Base-by-base conservation (phyloP, 1,139 yeast species). In the Starmera stellimalicola region DNA sequence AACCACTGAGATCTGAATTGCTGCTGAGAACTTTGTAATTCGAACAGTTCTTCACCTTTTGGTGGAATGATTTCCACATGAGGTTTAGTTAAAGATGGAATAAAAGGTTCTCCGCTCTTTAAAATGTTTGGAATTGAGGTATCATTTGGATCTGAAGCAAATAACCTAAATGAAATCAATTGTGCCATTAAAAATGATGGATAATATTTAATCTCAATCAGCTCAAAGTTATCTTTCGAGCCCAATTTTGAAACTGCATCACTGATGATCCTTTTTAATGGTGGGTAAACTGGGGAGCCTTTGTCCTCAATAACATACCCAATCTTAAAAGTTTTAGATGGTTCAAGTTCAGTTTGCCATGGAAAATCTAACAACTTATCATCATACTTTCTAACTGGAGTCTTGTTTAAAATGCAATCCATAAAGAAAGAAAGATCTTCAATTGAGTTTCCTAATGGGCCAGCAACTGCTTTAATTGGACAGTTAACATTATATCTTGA, bases 361-460 rank as follows among this genome's bases (percentile, higher is more conserved):
- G 69, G 67, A 36, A 72, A 45, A 22, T 71, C 73, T 14, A 73
- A 38, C 29, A 67, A 35, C 36, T 61, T 60, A 7, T 68, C 68
- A 47, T 75, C 81, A 22, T 22, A 22, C 6, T 50, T 39, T 24
- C 55, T 54, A 79, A 80, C 74, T 8, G 77, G 75, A 44, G 70
- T 57, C 38, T 62, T 63, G 48, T 74, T 75, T 40, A 75, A 63
- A 45, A 69, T 72, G 20, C 60, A 42, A 37, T 70, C 65, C 81
- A 75, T 74, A 60, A 72, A 71, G 34, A 67, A 58, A n/a, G 74
- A 80, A 41, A 76, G 57, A 51, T 75, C 82, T 12, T 71, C 77
- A 33, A 74, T 53, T 5, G 70, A 54, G 47, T 78, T 62, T 11
- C 77, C 62, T 53, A 76, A 48, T 24, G 83, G 83, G 16, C 82